phyloP scores from a whole-genome alignment of 2,329 filamentous ascomycete genomes.

The Sporothrix humicola region DNA sequence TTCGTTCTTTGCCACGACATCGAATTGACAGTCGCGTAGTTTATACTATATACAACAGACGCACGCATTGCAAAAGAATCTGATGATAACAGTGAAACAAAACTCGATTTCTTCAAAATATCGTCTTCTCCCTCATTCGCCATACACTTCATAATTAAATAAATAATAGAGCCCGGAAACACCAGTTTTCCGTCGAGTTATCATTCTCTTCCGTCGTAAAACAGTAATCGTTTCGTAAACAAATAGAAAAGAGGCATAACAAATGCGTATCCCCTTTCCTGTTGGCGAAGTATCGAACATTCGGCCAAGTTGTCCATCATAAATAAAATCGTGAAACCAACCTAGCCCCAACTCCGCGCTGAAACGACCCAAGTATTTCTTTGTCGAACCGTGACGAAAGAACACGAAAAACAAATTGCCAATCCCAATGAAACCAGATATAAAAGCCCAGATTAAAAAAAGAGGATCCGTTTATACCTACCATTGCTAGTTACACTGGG shows the following conservation, averaged over 20 bases:
- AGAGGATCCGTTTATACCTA: conserved; percentile 50
- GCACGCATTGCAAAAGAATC: neutral
- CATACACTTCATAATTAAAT: too few species aligned
- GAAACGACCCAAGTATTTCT: conserved; percentile 45
- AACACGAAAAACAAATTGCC: conserved; percentile 33
- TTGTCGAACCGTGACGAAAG: conserved; percentile 33
- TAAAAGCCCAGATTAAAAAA: conserved; percentile 24
- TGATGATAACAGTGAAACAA: conserved; percentile 6
- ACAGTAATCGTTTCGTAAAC: conserved; percentile 28
- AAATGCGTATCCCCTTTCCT: conserved; percentile 12
- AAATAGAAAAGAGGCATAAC: conserved; percentile 8
- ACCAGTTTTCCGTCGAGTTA: conserved; percentile 27
- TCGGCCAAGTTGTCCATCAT: conserved; percentile 33
- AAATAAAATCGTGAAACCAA: conserved; percentile 33
- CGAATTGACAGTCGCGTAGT: neutral
- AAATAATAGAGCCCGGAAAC: conserved; percentile 10
- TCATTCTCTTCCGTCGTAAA: conserved; percentile 29
- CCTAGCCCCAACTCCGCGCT: conserved; percentile 61
- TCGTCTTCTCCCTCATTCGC: too few species aligned
- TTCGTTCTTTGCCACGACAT: neutral
- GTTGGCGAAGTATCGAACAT: conserved; percentile 30
- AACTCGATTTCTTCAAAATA: conserved; percentile 20
- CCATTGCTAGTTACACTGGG: conserved; percentile 45
- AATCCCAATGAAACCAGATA: conserved; percentile 36
- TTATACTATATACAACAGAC: conserved; percentile 5